Evolutionary conservation across 768 basidiomycete species (phyloP).

Genomic region (Tephrocybe sp.): DNA sequence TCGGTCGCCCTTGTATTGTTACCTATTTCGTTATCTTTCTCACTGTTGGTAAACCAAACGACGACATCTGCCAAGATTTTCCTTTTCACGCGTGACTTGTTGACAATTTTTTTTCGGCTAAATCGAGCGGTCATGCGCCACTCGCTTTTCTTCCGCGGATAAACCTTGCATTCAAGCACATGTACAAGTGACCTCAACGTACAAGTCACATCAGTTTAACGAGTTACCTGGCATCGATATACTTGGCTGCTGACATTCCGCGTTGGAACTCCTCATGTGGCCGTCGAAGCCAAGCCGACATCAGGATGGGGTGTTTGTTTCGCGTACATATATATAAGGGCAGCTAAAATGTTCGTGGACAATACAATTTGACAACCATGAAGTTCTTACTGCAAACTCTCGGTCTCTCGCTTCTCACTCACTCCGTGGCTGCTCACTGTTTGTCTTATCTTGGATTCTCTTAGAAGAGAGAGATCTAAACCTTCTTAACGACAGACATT

Average conservation of each 20-base stretch:
- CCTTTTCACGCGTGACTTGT: neutral
- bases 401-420: neutral
- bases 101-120: neutral
- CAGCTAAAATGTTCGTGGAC: neutral
- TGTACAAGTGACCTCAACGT: too few relatives aligned
- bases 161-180: neutral
- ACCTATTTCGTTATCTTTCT: neutral
- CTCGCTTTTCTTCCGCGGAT: neutral
- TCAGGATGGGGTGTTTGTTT: too few relatives aligned
- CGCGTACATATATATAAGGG: neutral
- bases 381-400: neutral
- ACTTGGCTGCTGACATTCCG: too few relatives aligned
- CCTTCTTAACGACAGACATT: neutral
- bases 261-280: too few relatives aligned
- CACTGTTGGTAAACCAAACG: too few relatives aligned
- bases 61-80: neutral
- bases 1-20: neutral
- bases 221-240: too few relatives aligned
- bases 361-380: neutral
- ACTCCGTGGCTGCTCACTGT: neutral
- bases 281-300: too few relatives aligned
- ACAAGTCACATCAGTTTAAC: too few relatives aligned
- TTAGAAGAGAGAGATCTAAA: too few relatives aligned
- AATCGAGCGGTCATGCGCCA: constrained; percentile 7
- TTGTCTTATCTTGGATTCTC: too few relatives aligned